Percentiles rank a stretch among this genome's conserved stretches.
Evolutionary conservation across 805 yeast species (phyloP).

Genomic region (Spathaspora boniae): DNA sequence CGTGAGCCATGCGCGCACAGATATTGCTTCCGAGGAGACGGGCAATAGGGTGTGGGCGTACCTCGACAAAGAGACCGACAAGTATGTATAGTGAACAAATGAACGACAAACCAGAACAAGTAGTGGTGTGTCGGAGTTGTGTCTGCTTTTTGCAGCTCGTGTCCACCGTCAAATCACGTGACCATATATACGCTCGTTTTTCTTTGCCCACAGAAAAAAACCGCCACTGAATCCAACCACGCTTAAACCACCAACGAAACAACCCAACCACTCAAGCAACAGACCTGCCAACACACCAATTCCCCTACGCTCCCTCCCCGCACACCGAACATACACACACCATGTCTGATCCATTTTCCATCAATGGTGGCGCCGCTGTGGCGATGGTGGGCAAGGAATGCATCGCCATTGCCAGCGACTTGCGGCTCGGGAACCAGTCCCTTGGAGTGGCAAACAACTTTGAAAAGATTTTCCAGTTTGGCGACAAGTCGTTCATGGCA

Average conservation of each 20-base stretch:
- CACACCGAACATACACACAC: conserved; percentile 2
- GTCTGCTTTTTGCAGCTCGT: too few species aligned
- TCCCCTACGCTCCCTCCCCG: too few species aligned
- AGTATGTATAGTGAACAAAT: neutral
- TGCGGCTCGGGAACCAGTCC: conserved; percentile 91
- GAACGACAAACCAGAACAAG: too few species aligned
- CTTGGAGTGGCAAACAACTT: conserved; percentile 89
- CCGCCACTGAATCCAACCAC: too few species aligned
- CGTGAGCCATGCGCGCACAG: conserved; percentile 2
- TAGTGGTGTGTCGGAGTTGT: too few species aligned
- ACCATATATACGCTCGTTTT: too few species aligned
- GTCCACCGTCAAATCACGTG: too few species aligned
- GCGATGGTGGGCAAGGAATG: conserved; percentile 99
- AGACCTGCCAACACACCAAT: too few species aligned
- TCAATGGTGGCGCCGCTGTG: conserved; percentile 90
- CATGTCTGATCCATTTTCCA: conserved; percentile 76
- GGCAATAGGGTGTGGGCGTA: conserved; percentile 8
- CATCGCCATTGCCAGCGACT: conserved; percentile 94
- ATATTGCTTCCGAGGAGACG: neutral
- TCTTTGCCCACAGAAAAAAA: too few species aligned
- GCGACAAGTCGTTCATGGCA: conserved; percentile 78
- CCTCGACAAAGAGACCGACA: conserved; percentile 3
- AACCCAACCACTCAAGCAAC: too few species aligned
- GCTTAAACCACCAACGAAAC: too few species aligned
- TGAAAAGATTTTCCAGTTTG: conserved; percentile 86